Base-by-base conservation (phyloP, 2,329 filamentous ascomycete species). In the Botryotinia narcissicola region DNA sequence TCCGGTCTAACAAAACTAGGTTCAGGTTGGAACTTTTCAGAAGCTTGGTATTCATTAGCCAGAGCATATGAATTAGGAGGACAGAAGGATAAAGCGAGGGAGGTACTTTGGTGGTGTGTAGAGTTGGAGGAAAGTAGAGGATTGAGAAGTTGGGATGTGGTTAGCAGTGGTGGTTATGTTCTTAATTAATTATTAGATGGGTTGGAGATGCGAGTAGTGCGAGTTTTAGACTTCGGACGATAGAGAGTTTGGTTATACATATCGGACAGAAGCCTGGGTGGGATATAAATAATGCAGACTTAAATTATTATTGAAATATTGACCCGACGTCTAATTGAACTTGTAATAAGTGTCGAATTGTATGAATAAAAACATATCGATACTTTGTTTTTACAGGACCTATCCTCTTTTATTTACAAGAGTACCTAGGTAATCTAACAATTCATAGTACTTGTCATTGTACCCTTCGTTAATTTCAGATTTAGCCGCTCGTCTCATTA, bases 51-150 rank as follows among this genome's bases (percentile, higher is more conserved):
- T 80, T 89, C 92, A 7, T 87, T 99, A 48, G 93, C 94, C 0
- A 87, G 94, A 75, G 94, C 93, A 16, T 93, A 98, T 80, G 96
- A 99, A 82, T 90, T 94, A 80, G 93, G 93, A 73, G 93, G 92
- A 0, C 93, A 97, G 84, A 83, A 89, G 2, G 93, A 96, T 54
- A 97, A 95, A 84, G 92, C 96, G 22, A 97, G 95, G 84, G 92
- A 96, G 78, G 94, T 95, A 63, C 86, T 98, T 10, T 98, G 96
- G 96, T 98, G 95, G 94, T 97, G 95, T 78, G 93, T 99, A 20
- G 94, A 98, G 83, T 86, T 99, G 44, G 96, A 98, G 81, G 95
- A 99, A 81, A 90, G 89, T 12, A 90, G 89, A 76, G 93, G 92
- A 0, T 88, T 97, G 66, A 89, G 96, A 73, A 87, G 89, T 74